A percentile compares a stretch with the other conserved stretches of the same genome.
Evolutionary conservation across 2,329 filamentous ascomycete genomes (phyloP).

Genomic region (Penicillium sp.): DNA sequence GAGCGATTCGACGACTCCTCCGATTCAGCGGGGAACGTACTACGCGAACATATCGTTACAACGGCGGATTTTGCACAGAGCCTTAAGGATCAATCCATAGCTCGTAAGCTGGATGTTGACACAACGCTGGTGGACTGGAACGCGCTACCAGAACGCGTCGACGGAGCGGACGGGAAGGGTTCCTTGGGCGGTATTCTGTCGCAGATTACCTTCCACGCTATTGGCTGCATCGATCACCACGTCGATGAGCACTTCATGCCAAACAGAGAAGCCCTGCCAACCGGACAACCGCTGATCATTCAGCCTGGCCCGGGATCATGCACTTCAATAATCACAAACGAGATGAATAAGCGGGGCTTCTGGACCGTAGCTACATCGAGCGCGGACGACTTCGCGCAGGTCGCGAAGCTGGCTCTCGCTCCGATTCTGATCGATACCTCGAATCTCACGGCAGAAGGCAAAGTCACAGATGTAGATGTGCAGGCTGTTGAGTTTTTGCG

Average conservation of each 20-base stretch:
- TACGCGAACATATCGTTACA: slow-evolving; percentile 41
- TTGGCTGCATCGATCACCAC: slow-evolving; percentile 63
- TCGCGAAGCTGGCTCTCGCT: slow-evolving; percentile 41
- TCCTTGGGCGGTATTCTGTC: slow-evolving; percentile 48
- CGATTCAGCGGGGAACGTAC: slow-evolving; percentile 24
- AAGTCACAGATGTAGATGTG: slow-evolving; percentile 51
- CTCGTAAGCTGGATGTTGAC: slow-evolving; percentile 18
- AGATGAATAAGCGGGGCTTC: slow-evolving; percentile 47
- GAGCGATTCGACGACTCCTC: slow-evolving; percentile 26
- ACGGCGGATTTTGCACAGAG: slow-evolving; percentile 38
- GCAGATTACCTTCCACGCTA: slow-evolving; percentile 41
- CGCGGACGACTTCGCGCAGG: slow-evolving; percentile 21
- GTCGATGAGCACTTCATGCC: slow-evolving; percentile 58
- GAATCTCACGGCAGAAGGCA: slow-evolving; percentile 45
- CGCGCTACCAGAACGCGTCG: slow-evolving; percentile 40
- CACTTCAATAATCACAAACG: slow-evolving; percentile 56
- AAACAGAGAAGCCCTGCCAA: slow-evolving; percentile 31
- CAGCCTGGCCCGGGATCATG: slow-evolving; percentile 58
- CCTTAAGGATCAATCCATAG: slow-evolving; percentile 9
- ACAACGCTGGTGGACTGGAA: slow-evolving; percentile 49
- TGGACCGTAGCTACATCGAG: not conserved
- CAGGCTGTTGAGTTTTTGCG: slow-evolving; percentile 53
- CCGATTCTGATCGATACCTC: slow-evolving; percentile 47
- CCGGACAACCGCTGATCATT: slow-evolving; percentile 52
- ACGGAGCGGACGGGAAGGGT: slow-evolving; percentile 49